Evolutionary conservation across 192 early-diverging fungal genomes (phyloP).

Genomic region (Thamnidium elegans): DNA sequence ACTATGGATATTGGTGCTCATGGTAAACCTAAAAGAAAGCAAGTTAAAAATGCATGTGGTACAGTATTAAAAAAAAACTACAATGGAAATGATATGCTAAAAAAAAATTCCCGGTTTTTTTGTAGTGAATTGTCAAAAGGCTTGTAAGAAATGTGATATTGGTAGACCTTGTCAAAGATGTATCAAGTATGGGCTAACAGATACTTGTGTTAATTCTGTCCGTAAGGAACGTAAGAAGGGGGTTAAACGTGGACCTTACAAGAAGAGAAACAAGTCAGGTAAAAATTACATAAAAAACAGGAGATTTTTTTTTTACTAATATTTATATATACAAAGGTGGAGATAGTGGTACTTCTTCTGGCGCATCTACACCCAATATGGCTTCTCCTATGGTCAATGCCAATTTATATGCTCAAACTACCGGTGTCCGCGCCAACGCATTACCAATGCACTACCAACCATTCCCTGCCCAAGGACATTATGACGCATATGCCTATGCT

Average conservation of each 20-base stretch:
- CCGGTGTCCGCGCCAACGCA: slow-evolving; percentile 3
- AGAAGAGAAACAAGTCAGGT: slow-evolving; percentile 44
- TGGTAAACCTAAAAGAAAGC: slow-evolving; percentile 49
- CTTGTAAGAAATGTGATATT: slow-evolving; percentile 91
- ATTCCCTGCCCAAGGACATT: slow-evolving; percentile 6
- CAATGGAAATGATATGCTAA: not conserved
- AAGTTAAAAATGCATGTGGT: slow-evolving; percentile 92
- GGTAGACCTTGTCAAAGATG: slow-evolving; percentile 82
- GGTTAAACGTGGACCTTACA: slow-evolving; percentile 81
- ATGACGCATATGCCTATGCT: slow-evolving; percentile 19
- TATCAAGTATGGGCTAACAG: slow-evolving; percentile 63
- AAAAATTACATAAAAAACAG: not conserved
- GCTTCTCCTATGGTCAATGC: slow-evolving; percentile 6
- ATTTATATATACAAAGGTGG: slow-evolving; percentile 5
- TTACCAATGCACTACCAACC: slow-evolving; percentile 24
- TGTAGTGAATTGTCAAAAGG: slow-evolving; percentile 79
- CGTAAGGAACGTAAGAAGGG: slow-evolving; percentile 82
- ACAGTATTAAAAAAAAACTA: slow-evolving; percentile 18
- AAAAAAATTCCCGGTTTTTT: not conserved
- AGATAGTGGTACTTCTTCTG: slow-evolving; percentile 20
- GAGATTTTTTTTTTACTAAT: not conserved
- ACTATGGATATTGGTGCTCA: slow-evolving; percentile 26
- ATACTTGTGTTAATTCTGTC: slow-evolving; percentile 70
- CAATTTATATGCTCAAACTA: slow-evolving; percentile 13
- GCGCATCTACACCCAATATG: slow-evolving; percentile 20